Base-by-base conservation (phyloP, 352 stramenopile species). In the Ophiocytium majus region DNA sequence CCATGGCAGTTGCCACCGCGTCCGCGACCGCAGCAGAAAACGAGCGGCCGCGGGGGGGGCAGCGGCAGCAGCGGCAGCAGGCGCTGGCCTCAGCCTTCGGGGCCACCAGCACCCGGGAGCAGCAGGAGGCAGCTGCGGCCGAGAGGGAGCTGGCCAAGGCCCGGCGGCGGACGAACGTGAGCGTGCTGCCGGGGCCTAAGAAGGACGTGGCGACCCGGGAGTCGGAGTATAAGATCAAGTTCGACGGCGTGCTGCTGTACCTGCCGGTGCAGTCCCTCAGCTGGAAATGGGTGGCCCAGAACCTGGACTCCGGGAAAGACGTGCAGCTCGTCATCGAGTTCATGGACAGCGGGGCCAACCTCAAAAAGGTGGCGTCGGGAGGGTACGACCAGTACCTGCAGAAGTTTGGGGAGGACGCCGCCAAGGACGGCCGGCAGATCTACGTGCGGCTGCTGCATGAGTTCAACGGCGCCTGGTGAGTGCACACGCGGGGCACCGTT, bases 391-490 rank as follows among this genome's bases (percentile, higher is more conserved):
- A 17, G 5, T 17, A 37, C 5, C 31, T 76, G 31, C 31, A 17
- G 17, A 17, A 5, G 5, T 76, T 76, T 17, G 64, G 31, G 5
- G 17, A 76, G 31, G 64, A 76, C 64, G 34, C 34, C 5, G 31
- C 31, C 5, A 76, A 76, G 31, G 64, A 37, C 31, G 64, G 64
- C 64, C 64, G 64, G 5, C 64, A 76, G 64, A 37, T 76, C 64
- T 37, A 34, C 17, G 34, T 76, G 31, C 31, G 64, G 5, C 5
- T 37, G 31, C 64, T 76, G 64, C 64, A 76, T 17, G 64, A 76
- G 17, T 17, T 76, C 5, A 76, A 76, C 17, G 64, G 64, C 10
- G 64, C 19, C n/a, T 66, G 57, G 57, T 66, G n/a, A n/a, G n/a
- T n/a, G n/a, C n/a, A n/a, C n/a, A n/a, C n/a, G n/a, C n/a, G n/a